Base-by-base conservation (phyloP, 1,284 basidiomycete genomes). In the Leccinum solheimii region DNA sequence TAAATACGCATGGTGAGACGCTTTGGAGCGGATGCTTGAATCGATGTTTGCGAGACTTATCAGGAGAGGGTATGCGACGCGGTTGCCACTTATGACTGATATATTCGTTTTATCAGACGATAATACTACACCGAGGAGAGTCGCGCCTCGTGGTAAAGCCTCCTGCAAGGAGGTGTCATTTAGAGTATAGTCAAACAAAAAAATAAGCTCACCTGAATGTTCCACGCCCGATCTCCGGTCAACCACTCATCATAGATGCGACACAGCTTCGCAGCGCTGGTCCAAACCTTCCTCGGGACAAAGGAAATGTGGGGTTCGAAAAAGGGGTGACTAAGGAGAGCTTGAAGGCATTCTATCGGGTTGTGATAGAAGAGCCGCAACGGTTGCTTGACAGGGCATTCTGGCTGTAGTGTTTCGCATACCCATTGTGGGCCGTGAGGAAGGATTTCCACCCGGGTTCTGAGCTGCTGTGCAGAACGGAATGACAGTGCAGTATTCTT, bases 291-390 rank as follows among this genome's bases (percentile, higher is more conserved):
- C 21, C 55, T 13, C 5, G 57, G 50, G 3, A 45, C 11, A 2
- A 64, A 63, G 26, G 56, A 53, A 11, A 64, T 63, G 16, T 59
- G 55, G 19, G n/a, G 6, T 34, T 8, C 27, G 8, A 58, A 13
- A 8, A 55, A 30, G 2, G 30, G 9, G 27, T 45, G 43, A 11
- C 43, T 45, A 5, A 45, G 43, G 43, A 45, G 43, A 21, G 19
- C 26, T 45, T 58, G 57, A 4, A 58, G 19, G 32, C 51, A 58
- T 13, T 58, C 57, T 3, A 58, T 30, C 1, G 36, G 21, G n/a
- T 40, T 30, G 57, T 13, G 14, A 27, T 55, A 43, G 7, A 43
- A 55, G 10, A 55, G 38, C 9, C 7, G 10, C 2, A 45, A 26
- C 2, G 19, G 57, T 8, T 43, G 8, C 21, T 58, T 58, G 23